Percentiles rank a stretch among this genome's conserved stretches.
Evolutionary conservation across 345 rosid species (phyloP).

Genomic region (Populus deltoides): DNA sequence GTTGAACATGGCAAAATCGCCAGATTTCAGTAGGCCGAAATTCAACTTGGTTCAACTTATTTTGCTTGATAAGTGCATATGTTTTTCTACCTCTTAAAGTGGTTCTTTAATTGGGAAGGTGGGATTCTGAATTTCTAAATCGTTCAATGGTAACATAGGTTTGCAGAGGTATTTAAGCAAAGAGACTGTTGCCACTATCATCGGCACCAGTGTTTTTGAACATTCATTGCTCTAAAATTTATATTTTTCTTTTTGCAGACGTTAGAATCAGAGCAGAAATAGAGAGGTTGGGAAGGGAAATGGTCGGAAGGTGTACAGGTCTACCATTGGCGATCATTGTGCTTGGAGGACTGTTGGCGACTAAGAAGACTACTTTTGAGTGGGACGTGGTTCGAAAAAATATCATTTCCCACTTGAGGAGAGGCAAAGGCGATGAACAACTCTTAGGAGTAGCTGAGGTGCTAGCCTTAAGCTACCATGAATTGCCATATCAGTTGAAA

Average conservation of each 20-base stretch:
- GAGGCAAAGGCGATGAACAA: background rate
- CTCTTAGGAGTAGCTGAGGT: constrained; percentile 7
- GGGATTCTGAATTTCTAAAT: background rate
- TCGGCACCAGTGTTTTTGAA: too few species aligned
- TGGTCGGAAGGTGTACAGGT: constrained; percentile 34
- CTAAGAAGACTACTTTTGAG: constrained; percentile 9
- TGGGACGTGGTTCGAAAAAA: background rate
- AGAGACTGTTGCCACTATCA: too few species aligned
- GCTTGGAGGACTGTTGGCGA: constrained; percentile 40
- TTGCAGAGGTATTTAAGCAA: too few species aligned
- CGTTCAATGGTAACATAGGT: too few species aligned
- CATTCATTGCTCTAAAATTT: background rate
- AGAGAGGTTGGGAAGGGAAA: constrained; percentile 31
- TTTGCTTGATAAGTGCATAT: background rate
- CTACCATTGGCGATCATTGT: constrained; percentile 37
- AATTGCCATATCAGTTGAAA: constrained; percentile 28
- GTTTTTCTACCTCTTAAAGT: background rate
- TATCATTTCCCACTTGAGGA: constrained; percentile 9
- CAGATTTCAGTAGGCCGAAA: too few species aligned
- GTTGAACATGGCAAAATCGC: too few species aligned
- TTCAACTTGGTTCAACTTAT: too few species aligned
- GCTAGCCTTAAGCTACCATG: constrained; percentile 30
- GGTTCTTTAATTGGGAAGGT: background rate
- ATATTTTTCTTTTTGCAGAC: constrained; percentile 11
- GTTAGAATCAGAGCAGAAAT: background rate